A percentile compares a stretch with the other conserved stretches of the same genome.
Evolutionary conservation across 805 yeast genomes (phyloP).

Genomic region (Starmera dryadoides): DNA sequence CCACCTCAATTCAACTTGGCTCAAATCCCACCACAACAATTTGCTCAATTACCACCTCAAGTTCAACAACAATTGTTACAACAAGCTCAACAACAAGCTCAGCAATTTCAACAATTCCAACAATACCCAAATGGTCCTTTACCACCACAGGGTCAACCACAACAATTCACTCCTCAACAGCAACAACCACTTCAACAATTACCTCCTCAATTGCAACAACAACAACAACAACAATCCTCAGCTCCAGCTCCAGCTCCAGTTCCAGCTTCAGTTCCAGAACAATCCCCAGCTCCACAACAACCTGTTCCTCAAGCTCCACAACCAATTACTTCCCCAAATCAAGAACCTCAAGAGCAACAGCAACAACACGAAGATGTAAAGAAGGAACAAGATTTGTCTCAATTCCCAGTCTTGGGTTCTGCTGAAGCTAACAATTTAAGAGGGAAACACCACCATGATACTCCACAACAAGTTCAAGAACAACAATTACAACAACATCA

Average conservation of each 20-base stretch:
- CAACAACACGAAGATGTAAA: neutral
- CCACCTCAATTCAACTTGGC: slow-evolving; percentile 18
- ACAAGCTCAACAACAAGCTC: slow-evolving; percentile 12
- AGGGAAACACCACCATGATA: slow-evolving; percentile 10
- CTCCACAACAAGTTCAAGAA: slow-evolving; percentile 16
- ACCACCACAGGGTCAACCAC: slow-evolving; percentile 9
- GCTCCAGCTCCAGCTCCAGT: slow-evolving; percentile 5
- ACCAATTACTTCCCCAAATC: slow-evolving; percentile 1
- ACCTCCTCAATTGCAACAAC: slow-evolving; percentile 1
- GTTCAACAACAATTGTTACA: slow-evolving; percentile 21
- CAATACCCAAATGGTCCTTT: slow-evolving; percentile 13
- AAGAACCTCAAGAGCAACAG: slow-evolving; percentile 1
- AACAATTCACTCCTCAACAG: slow-evolving; percentile 11
- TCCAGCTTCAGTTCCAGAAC: slow-evolving; percentile 23
- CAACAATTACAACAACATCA: slow-evolving; percentile 16
- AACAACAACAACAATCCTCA: too few species aligned
- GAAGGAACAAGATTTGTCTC: slow-evolving; percentile 28
- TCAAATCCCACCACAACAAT: slow-evolving; percentile 14
- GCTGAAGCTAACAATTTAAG: slow-evolving; percentile 22
- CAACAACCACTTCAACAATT: slow-evolving; percentile 13
- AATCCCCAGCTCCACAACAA: slow-evolving; percentile 7
- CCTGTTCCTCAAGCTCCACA: slow-evolving; percentile 6
- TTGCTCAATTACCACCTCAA: slow-evolving; percentile 3
- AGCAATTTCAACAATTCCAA: slow-evolving; percentile 13
- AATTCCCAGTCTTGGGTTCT: slow-evolving; percentile 50